Evolutionary conservation across 2,329 filamentous ascomycete species (phyloP), one percentile per base, ranked within the genome.

Genomic region (Arthrobotrys iridis): DNA sequence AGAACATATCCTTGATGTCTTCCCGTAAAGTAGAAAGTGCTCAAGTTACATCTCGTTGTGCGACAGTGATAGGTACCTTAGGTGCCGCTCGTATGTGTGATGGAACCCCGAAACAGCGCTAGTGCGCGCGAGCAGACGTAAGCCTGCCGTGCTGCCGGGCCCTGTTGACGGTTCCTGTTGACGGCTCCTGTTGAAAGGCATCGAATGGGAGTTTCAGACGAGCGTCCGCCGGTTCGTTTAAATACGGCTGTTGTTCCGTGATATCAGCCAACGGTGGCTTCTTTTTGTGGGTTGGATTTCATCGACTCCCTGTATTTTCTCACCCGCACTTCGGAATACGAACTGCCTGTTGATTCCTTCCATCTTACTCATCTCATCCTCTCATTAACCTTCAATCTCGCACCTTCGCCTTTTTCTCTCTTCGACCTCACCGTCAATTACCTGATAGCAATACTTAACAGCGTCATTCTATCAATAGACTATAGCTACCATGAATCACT

Each of bases 181-280:
- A n/a, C 13, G 35, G n/a, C n/a, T n/a, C 35, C 35, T 15, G 35
- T 40, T 40, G 11, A 13, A 40, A 15, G 11, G 35, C 13, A 22
- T 43, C 40, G 18, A 43, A 8, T 43, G 40, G 40, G 40, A 28
- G 28, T 40, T n/a, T n/a, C n/a, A 35, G 11, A 40, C 40, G 45
- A 45, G 28, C 62, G 57, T 24, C 7, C 33, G 22, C 57, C 26
- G 64, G 50, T 67, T 67, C 57, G 66, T 64, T 71, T 71, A 71
- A 71, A 71, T 71, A 64, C 66, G 66, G 66, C 57, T 63, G 62
- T 71, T 71, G 35, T 63, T 50, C 66, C 37, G 37, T 26, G 48
- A 41, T 62, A 35, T 35, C 18, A 15, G 52, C 58, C 41, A 64
- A 71, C 46, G 55, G 66, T 64, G 66, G 66, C 58, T 63, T 71